Evolutionary conservation across 352 stramenopile genomes (phyloP), one percentile per base, ranked within the genome.

Genomic region (Globisporangium middletonii): DNA sequence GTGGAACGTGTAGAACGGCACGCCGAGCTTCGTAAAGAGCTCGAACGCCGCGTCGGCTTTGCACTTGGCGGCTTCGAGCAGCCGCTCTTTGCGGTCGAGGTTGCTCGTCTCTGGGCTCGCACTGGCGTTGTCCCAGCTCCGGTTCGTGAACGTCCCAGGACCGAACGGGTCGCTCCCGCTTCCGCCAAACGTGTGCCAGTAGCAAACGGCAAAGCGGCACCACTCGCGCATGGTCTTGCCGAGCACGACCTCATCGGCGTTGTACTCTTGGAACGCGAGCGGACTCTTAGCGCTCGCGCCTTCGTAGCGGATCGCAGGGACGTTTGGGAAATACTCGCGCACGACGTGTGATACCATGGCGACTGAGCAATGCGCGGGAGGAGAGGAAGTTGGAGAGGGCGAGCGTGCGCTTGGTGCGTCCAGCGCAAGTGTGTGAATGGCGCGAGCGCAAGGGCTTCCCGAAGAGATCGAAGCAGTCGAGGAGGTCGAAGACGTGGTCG

Each of bases 1-100:
- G 62, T 95, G 85, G 70, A 95, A 96, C 61, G 77, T 86, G 72
- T 92, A 96, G 65, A 73, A 94, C 53, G 78, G 68, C 33, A 94
- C 73, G 50, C 83, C 87, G 16, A 96, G 72, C 64, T 93, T 94
- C 33, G 69, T 83, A 65, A 95, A 90, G 49, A 95, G 69, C 73
- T 96, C 87, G 68, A 96, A 96, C 46, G 82, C 81, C 8, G 85
- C 87, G 66, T 93, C 78, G 45, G 79, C 75, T 53, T 83, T 81
- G 54, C 81, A 72, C 63, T 89, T 88, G 50, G 82, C 81, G 28
- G 87, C 67, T 35, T 87, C 80, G 23, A 96, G 63, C 28, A 75
- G 53, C 37, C 87, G 70, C 19, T 75, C 68, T 7, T 52, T 67
- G 27, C 53, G 77, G 65, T 65, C 83, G 77, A 59, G 70, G 70